phyloP scores from a whole-genome alignment of 306 rosid species.

The Quercus rubra region DNA sequence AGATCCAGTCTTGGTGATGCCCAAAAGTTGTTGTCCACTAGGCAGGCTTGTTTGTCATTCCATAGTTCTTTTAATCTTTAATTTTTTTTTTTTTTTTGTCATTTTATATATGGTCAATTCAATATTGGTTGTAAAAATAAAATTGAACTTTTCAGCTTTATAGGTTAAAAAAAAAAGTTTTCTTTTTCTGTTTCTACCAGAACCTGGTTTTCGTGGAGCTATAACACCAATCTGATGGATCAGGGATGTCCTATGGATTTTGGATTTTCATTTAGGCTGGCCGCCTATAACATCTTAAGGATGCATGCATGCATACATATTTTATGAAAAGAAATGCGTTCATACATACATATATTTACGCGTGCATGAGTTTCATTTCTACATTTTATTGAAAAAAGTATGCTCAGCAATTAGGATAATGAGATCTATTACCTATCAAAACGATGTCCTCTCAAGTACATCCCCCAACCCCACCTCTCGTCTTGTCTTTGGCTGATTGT shows the following conservation, averaged over 20 bases:
- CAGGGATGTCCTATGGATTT: background rate
- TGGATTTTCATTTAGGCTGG: background rate
- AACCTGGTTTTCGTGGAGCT: background rate
- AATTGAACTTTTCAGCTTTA: background rate
- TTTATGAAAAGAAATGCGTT: no score
- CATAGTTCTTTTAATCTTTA: background rate
- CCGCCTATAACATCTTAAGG: no score
- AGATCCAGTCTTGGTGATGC: no score
- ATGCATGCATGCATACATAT: no score
- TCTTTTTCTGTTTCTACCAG: background rate
- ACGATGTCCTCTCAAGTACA: background rate
- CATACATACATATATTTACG: no score
- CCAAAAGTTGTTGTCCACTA: no score
- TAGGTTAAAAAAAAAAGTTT: background rate
- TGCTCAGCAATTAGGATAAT: background rate
- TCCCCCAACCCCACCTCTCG: background rate
- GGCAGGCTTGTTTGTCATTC: background rate
- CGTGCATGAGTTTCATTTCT: no score
- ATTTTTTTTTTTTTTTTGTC: background rate
- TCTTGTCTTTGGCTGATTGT: background rate
- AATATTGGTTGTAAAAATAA: background rate
- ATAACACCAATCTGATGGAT: background rate
- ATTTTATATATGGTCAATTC: background rate
- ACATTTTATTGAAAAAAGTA: background rate
- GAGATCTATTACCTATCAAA: background rate